A percentile compares a stretch with the other conserved stretches of the same genome.
Conservation (phyloP, 495 filamentous ascomycete genomes). For the Neurospora cerealis region DNA sequence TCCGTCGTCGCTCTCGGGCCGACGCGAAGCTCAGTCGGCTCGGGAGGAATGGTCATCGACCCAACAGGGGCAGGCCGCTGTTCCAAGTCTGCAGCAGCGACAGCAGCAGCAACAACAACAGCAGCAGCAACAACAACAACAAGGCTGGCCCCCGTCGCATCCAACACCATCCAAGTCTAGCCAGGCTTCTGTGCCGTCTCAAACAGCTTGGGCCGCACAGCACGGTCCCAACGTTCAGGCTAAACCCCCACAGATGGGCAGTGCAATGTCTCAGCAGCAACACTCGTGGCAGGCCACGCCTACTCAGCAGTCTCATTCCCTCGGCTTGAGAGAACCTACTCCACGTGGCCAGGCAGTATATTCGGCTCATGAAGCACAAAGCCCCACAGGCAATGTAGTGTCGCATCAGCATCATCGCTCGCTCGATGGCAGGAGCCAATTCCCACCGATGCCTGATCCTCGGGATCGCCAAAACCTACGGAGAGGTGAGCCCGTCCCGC, state of each 20-base stretch:
- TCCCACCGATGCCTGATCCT: slow-evolving; percentile 7
- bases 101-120: slow-evolving; percentile 14
- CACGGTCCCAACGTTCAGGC: slow-evolving; percentile 23
- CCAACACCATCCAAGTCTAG: slow-evolving; percentile 28
- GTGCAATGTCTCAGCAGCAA: slow-evolving; percentile 27
- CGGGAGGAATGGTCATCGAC: slow-evolving; percentile 14
- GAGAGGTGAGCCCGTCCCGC: slow-evolving; percentile 9
- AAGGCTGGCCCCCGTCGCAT: slow-evolving; percentile 25
- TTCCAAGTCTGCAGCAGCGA: slow-evolving; percentile 10
- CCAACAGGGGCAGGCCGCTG: slow-evolving; percentile 3
- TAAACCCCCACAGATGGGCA: slow-evolving; percentile 26
- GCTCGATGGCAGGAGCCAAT: slow-evolving; percentile 12
- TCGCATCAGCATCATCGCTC: slow-evolving; percentile 19
- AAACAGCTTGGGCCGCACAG: slow-evolving; percentile 35
- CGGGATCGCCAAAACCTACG: not conserved
- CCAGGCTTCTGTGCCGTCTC: slow-evolving; percentile 25
- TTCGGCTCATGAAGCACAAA: slow-evolving; percentile 15
- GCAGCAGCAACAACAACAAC: slow-evolving; percentile 6
- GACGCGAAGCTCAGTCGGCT: slow-evolving; percentile 6
- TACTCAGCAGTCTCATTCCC: slow-evolving; percentile 21
- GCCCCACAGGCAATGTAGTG: slow-evolving; percentile 14
- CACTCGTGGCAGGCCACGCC: slow-evolving; percentile 4
- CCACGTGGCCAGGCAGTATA: slow-evolving; percentile 25
- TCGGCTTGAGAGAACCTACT: slow-evolving; percentile 26
- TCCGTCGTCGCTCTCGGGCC: slow-evolving; percentile 7